Percentiles rank a stretch among this genome's conserved stretches.
Conservation (phyloP, 176 grass and related monocot species). For the Elymus sibiricus region DNA sequence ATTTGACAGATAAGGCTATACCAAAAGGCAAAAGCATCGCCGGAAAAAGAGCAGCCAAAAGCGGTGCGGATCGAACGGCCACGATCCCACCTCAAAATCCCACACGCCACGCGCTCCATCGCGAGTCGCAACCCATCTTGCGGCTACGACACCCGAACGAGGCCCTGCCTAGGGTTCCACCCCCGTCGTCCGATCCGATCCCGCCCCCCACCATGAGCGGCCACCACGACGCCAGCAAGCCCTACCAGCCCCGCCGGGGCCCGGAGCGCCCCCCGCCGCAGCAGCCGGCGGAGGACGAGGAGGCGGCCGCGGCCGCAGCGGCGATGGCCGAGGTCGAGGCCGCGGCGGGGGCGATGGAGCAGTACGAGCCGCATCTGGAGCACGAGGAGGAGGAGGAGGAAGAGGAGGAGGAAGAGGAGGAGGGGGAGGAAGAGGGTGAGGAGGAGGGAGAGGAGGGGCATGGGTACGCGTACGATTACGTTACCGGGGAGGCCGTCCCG, state of each 20-base stretch:
- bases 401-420: constrained; percentile 27
- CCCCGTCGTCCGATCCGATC: constrained; percentile 53
- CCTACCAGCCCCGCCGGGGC: constrained; percentile 62
- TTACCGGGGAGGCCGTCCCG: constrained; percentile 23
- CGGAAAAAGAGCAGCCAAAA: not conserved
- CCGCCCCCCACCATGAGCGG: constrained; percentile 53
- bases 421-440: constrained; percentile 22
- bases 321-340: constrained; percentile 18
- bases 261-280: constrained; percentile 34
- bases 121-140: not conserved
- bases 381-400: constrained; percentile 20
- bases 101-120: not conserved
- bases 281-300: constrained; percentile 11
- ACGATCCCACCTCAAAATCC: not conserved
- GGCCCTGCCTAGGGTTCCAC: constrained; percentile 46
- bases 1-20: not conserved
- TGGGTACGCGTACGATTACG: constrained; percentile 13
- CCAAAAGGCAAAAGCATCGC: too few relatives aligned
- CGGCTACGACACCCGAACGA: not conserved
- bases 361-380: constrained; percentile 22
- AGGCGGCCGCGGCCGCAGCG: constrained; percentile 10
- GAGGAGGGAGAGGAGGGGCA: constrained; percentile 26
- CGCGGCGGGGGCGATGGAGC: constrained; percentile 50
- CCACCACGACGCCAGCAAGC: constrained; percentile 66
- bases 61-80: constrained; percentile 10